phyloP scores from a whole-genome alignment of 2,329 filamentous ascomycete genomes.

The Chaetomium sp. region DNA sequence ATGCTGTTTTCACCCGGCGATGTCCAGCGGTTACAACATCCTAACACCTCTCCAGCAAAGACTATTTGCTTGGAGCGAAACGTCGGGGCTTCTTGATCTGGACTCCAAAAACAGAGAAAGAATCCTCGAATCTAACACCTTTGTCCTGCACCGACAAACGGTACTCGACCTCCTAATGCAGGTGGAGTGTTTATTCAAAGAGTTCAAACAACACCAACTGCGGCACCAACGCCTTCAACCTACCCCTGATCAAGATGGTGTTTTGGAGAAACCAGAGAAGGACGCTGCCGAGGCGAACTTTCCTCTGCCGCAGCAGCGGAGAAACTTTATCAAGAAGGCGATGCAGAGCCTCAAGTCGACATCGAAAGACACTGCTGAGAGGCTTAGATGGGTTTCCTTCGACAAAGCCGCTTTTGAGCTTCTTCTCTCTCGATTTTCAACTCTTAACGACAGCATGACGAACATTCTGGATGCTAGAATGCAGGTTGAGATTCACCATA shows the following conservation, averaged over 20 bases:
- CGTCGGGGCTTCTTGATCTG: constrained; percentile 41
- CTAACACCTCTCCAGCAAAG: constrained; percentile 32
- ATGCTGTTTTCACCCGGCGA: too few relatives aligned
- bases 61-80: constrained; percentile 44
- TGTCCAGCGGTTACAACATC: too few relatives aligned
- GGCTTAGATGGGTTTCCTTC: constrained; percentile 40
- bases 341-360: constrained; percentile 35
- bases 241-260: constrained; percentile 30
- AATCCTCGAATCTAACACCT: constrained; percentile 41
- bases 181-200: constrained; percentile 40
- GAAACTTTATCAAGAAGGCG: constrained; percentile 39
- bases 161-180: constrained; percentile 44
- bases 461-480: constrained; percentile 41
- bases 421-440: constrained; percentile 37
- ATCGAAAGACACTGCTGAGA: constrained; percentile 29
- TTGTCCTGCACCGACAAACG: constrained; percentile 42
- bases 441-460: constrained; percentile 43
- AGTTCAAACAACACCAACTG: constrained; percentile 39
- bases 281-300: constrained; percentile 41
- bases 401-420: constrained; percentile 41
- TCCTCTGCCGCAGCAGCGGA: constrained; percentile 35
- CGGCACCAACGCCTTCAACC: constrained; percentile 33
- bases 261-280: constrained; percentile 35
- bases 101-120: constrained; percentile 36
- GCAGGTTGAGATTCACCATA: constrained; percentile 42